phyloP scores from a whole-genome alignment of 805 yeast species.

The Yamadazyma sp. region DNA sequence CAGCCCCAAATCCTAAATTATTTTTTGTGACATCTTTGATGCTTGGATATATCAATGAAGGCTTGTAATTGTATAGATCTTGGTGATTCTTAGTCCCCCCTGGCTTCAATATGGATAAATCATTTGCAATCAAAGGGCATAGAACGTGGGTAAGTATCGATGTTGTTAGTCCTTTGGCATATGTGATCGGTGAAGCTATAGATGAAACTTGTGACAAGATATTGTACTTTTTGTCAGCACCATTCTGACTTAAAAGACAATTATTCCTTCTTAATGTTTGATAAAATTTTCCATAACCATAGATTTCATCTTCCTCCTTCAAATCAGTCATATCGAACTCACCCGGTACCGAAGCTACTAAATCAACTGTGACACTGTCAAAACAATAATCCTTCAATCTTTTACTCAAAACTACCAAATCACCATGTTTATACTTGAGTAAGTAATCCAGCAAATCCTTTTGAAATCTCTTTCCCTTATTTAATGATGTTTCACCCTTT shows the following conservation, averaged over 20 bases:
- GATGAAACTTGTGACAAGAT: conserved; percentile 48
- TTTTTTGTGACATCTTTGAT: conserved; percentile 36
- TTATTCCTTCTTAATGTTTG: conserved; percentile 36
- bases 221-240: conserved; percentile 15
- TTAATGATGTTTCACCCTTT: conserved; percentile 6
- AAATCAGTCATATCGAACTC: conserved; percentile 16
- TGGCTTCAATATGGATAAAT: conserved; percentile 23
- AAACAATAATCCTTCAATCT: conserved; percentile 42
- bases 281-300: conserved; percentile 48
- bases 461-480: conserved; percentile 35
- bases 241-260: conserved; percentile 18
- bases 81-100: conserved; percentile 26
- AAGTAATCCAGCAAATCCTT: conserved; percentile 45
- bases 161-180: conserved; percentile 19
- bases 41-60: conserved; percentile 46
- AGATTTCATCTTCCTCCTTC: conserved; percentile 23
- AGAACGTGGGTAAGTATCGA: conserved; percentile 49
- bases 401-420: conserved; percentile 24
- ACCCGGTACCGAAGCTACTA: conserved; percentile 57
- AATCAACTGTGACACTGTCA: conserved; percentile 44
- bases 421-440: conserved; percentile 33
- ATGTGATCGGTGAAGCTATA: conserved; percentile 42
- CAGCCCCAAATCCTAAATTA: conserved; percentile 46
- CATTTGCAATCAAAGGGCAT: conserved; percentile 29
- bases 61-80: conserved; percentile 21